Evolutionary conservation across 768 basidiomycete genomes (phyloP), one percentile per base, ranked within the genome.

Genomic region (Suillus plorans): DNA sequence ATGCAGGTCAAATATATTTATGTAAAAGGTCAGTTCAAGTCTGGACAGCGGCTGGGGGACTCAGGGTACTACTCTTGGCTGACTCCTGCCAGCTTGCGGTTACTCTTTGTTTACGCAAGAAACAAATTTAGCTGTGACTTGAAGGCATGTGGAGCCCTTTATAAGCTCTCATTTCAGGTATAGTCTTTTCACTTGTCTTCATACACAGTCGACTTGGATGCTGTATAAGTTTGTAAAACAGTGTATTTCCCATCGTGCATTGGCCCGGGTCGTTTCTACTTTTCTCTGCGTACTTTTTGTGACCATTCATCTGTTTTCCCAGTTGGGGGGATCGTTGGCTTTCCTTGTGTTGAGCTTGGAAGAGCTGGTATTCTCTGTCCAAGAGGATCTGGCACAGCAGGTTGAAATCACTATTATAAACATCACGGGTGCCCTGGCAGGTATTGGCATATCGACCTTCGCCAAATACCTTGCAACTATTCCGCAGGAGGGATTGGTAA

Each of bases 321-420:
- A 63, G 37, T 71, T 76, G 22, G 82, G 81, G 8, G 80, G 81
- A 6, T 55, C 63, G 3, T 76, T 68, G 34, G 81, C 80, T 20
- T 83, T 80, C 69, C 73, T 83, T 7, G 71, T 73, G 13, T 61
- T 78, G 13, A 75, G 77, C 6, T 66, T 84, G 45, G 82, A 84
- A 61, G 84, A 84, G 62, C 77, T 83, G 10, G 77, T 82, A 59
- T 84, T 85, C 67, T 78, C 79, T 25, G 78, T 80, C 2, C 81
- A 85, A 66, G 78, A 81, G 47, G 80, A 74, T 67, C 73, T 85
- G 13, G 80, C 83, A 0, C 81, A 84, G 67, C 82, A 84, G 69
- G 67, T 84, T 5, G 84, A 84, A 69, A 73, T 74, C 1, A 80
- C 80, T 1, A 66, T 83, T 20, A 74, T 84, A 34, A 81, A 82